Evolutionary conservation across 148 eudicot genomes (phyloP), one percentile per base, ranked within the genome.

Genomic region (Fagopyrum esculentum): DNA sequence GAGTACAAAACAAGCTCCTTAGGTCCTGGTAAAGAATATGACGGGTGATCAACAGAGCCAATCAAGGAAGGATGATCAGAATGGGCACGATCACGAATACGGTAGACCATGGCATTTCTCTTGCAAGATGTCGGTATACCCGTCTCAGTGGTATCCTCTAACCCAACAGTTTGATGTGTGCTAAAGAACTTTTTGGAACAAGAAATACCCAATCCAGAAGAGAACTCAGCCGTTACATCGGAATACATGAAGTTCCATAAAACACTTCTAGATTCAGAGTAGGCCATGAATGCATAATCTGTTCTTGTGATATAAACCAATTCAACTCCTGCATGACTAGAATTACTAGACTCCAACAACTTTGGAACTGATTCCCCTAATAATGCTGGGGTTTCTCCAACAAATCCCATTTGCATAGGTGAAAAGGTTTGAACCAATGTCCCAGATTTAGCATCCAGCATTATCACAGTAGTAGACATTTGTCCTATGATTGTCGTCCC

Each of bases 191-290:
- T 66, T 40, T 43, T 66, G 68, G 68, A 61, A n/a, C 43, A 61
- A 69, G 73, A 69, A 19, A 46, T 15, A 5, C 44, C 73, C 6
- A 40, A 45, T 5, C 74, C 55, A 13, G 6, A 45, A 71, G 55
- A 71, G 19, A 45, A 45, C 10, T 47, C 52, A 17, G 52, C 52
- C 4, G 15, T 47, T n/a, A 71, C 45, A 47, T 71, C 52, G 8
- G 74, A 71, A 71, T 45, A 71, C 74, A 71, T 71, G 51, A 71
- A 47, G 6, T 46, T 71, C 74, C 74, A 71, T 47, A 71, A 26
- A 9, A 49, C 54, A 71, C 9, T n/a, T 43, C 68, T 61, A 43
- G 68, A 61, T 71, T 71, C 54, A 71, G 74, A 46, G 43, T 71
- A 71, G 47, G 74, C 74, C 45, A 40, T 19, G 54, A 71, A 71